Evolutionary conservation across 495 filamentous ascomycete species (phyloP).

Genomic region (Aspergillus leporis): DNA sequence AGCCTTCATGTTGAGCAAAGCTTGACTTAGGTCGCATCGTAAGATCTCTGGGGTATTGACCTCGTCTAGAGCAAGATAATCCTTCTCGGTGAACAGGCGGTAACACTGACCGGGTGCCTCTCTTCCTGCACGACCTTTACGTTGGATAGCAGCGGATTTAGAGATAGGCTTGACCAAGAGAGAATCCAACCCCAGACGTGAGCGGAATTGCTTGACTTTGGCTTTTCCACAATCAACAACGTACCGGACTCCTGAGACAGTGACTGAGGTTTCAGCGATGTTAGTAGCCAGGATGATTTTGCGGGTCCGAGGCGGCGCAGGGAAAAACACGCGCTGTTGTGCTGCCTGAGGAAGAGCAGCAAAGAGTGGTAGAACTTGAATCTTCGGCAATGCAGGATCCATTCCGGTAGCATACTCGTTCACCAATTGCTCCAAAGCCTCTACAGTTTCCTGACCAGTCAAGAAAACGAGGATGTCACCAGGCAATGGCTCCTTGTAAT

Average conservation of each 20-base stretch:
- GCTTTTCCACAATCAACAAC: conserved; percentile 94
- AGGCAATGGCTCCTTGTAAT: conserved; percentile 82
- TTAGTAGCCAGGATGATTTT: conserved; percentile 95
- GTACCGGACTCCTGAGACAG: conserved; percentile 86
- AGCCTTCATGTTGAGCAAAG: conserved; percentile 93
- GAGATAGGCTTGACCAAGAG: conserved; percentile 90
- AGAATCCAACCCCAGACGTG: conserved; percentile 83
- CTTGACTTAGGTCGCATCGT: conserved; percentile 80
- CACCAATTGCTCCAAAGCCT: conserved; percentile 74
- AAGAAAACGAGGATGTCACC: conserved; percentile 95
- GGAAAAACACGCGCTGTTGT: conserved; percentile 83
- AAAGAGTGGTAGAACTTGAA: conserved; percentile 70
- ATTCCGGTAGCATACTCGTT: conserved; percentile 75
- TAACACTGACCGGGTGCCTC: conserved; percentile 90
- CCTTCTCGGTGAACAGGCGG: conserved; percentile 82
- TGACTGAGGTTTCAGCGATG: conserved; percentile 97
- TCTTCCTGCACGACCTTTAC: conserved; percentile 88
- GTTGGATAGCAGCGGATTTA: conserved; percentile 88
- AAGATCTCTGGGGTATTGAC: conserved; percentile 86
- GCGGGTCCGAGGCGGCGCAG: conserved; percentile 70
- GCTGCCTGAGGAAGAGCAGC: conserved; percentile 71
- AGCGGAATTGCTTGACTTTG: conserved; percentile 90
- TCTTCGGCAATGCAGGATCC: conserved; percentile 71
- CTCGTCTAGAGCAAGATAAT: conserved; percentile 69
- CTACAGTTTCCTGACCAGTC: conserved; percentile 91